These are phyloP conservation scores for Schwanniomyces sp. DNA, from an alignment of 805 yeast genomes.

Conservation along the genomic window DNA sequence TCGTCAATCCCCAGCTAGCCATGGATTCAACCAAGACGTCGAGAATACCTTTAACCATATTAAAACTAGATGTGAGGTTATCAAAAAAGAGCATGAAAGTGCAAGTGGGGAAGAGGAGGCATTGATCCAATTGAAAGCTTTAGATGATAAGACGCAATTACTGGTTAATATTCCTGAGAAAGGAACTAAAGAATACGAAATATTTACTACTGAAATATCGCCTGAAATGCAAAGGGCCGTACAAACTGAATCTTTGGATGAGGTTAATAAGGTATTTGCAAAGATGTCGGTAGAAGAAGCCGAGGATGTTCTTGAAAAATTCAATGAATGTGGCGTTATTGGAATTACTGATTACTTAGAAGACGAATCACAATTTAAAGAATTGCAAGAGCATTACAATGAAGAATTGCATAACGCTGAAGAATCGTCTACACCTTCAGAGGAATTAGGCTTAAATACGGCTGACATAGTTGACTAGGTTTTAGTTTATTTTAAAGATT, in stretches of 20 bases:
- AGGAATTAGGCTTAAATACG: conserved; percentile 9
- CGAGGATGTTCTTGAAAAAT: conserved; percentile 68
- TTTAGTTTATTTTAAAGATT: conserved; percentile 1
- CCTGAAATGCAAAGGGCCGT: conserved; percentile 71
- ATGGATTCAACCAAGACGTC: conserved; percentile 73
- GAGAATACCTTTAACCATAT: conserved; percentile 75
- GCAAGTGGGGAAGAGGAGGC: conserved; percentile 56
- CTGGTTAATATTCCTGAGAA: conserved; percentile 66
- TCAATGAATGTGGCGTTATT: conserved; percentile 80
- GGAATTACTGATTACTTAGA: conserved; percentile 77
- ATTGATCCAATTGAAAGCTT: conserved; percentile 81
- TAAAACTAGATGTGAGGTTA: conserved; percentile 66
- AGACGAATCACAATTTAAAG: conserved; percentile 66
- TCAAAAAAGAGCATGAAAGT: conserved; percentile 48
- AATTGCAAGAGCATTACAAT: conserved; percentile 49
- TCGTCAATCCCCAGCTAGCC: conserved; percentile 56
- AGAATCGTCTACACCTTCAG: conserved; percentile 6
- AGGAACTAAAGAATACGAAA: conserved; percentile 54
- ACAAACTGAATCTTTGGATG: conserved; percentile 67
- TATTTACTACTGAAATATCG: conserved; percentile 57
- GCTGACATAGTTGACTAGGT: conserved; percentile 22
- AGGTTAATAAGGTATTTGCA: conserved; percentile 80
- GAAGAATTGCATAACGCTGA: conserved; percentile 14
- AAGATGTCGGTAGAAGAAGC: conserved; percentile 74
- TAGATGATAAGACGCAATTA: conserved; percentile 80